Percentiles rank a stretch among this genome's conserved stretches.
phyloP scores from a whole-genome alignment of 257 asterid genomes.

The Catharanthus roseus region DNA sequence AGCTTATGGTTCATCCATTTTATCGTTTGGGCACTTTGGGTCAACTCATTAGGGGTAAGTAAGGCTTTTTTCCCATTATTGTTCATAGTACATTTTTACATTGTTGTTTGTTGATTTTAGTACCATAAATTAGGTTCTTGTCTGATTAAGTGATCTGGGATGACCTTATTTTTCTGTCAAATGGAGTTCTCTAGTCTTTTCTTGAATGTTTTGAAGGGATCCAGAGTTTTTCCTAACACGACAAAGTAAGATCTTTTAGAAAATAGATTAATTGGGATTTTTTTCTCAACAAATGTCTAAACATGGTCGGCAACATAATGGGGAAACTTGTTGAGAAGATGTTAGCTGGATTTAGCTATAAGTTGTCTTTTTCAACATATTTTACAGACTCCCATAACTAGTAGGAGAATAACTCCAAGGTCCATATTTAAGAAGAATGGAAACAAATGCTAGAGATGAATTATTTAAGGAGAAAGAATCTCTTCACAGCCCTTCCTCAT shows the following conservation, averaged over 20 bases:
- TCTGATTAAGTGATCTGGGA: constrained; percentile 12
- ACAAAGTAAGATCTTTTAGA: background rate
- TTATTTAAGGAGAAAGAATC: background rate
- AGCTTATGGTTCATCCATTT: constrained; percentile 81
- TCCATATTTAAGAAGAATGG: background rate
- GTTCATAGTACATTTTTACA: background rate
- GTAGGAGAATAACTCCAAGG: constrained; percentile 5
- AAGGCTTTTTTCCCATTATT: background rate
- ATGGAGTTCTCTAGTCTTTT: no score
- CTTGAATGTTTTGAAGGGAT: background rate
- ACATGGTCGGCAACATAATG: constrained; percentile 13
- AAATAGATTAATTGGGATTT: background rate
- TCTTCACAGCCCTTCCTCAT: background rate
- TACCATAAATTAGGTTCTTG: constrained; percentile 3
- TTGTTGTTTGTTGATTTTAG: background rate
- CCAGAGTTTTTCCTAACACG: constrained; percentile 6
- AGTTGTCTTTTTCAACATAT: constrained; percentile 15
- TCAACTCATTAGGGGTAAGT: constrained; percentile 66
- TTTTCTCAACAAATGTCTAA: background rate
- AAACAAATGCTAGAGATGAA: background rate
- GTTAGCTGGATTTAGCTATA: constrained; percentile 26
- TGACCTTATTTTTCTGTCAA: background rate
- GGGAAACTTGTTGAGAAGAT: constrained; percentile 16
- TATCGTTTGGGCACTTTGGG: constrained; percentile 58
- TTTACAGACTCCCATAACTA: constrained; percentile 2